phyloP scores from a whole-genome alignment of 257 asterid species.

The Ilex asprella region DNA sequence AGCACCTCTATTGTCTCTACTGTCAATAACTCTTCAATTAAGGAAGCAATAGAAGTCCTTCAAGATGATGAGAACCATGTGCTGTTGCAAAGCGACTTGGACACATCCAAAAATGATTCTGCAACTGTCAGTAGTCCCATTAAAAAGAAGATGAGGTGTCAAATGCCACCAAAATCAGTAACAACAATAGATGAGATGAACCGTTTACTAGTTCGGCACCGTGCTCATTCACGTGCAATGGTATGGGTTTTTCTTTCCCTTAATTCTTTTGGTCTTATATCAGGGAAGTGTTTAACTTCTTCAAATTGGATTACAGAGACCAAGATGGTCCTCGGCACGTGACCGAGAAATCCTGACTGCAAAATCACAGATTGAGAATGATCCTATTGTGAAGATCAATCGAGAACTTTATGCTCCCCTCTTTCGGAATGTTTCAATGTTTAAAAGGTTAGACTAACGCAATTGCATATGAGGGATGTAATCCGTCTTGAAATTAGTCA shows the following conservation, averaged over 20 bases:
- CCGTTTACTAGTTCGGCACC: slow-evolving; percentile 47
- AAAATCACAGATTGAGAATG: slow-evolving; percentile 52
- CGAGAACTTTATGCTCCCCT: slow-evolving; percentile 58
- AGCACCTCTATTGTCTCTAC: slow-evolving; percentile 11
- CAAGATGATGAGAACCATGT: slow-evolving; percentile 9
- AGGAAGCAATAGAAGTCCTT: slow-evolving; percentile 3
- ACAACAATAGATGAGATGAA: slow-evolving; percentile 57
- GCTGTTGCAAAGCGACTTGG: slow-evolving; percentile 10
- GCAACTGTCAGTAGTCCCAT: slow-evolving; percentile 18
- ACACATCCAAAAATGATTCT: slow-evolving; percentile 21
- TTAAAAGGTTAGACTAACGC: slow-evolving; percentile 52
- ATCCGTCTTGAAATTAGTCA: not conserved
- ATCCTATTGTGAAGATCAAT: slow-evolving; percentile 46
- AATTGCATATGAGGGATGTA: slow-evolving; percentile 4
- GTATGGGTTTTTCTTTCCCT: slow-evolving; percentile 31
- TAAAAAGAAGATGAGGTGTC: slow-evolving; percentile 68
- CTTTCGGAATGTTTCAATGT: slow-evolving; percentile 67
- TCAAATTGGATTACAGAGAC: slow-evolving; percentile 46
- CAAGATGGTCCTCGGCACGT: slow-evolving; percentile 75
- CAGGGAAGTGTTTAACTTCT: slow-evolving; percentile 2
- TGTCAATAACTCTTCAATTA: slow-evolving; percentile 2
- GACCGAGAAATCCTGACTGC: slow-evolving; percentile 66
- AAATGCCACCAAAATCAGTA: slow-evolving; percentile 78
- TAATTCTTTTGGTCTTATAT: slow-evolving; percentile 5
- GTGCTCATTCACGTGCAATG: slow-evolving; percentile 84